A percentile compares a stretch with the other conserved stretches of the same genome.
These are phyloP conservation scores for Filobasidium floriforme DNA, from an alignment of 768 basidiomycete genomes.

Conservation along the genomic window DNA sequence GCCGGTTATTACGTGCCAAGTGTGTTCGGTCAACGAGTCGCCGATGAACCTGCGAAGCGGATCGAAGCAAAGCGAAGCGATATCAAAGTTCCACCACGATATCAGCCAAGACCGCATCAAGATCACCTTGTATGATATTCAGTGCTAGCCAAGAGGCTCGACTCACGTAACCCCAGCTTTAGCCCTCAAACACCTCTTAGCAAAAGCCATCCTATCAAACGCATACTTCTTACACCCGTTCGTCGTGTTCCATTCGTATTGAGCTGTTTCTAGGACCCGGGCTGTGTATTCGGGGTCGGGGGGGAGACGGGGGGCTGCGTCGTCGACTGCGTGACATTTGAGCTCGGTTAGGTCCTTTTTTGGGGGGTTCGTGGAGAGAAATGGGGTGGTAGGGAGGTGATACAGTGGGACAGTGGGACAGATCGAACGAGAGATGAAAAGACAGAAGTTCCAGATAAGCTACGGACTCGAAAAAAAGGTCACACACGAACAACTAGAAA, in stretches of 20 bases:
- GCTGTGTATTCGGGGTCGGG: slow-evolving; percentile 7
- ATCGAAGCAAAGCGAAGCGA: too few relatives aligned
- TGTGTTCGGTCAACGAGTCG: slow-evolving; percentile 16
- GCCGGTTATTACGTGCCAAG: not conserved
- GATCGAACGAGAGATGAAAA: too few relatives aligned
- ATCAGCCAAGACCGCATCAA: too few relatives aligned
- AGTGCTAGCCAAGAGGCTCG: too few relatives aligned
- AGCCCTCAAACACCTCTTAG: slow-evolving; percentile 5
- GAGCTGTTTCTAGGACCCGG: slow-evolving; percentile 4
- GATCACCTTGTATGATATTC: too few relatives aligned
- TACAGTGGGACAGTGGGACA: too few relatives aligned
- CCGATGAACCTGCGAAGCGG: not conserved
- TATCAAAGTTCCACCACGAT: too few relatives aligned
- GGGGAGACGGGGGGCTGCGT: not conserved
- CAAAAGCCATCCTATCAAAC: slow-evolving; percentile 3
- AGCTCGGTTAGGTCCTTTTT: slow-evolving; percentile 5
- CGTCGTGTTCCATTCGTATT: slow-evolving; percentile 11
- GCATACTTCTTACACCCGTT: not conserved
- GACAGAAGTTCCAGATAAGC: too few relatives aligned
- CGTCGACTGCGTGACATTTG: slow-evolving; percentile 9
- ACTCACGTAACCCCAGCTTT: slow-evolving; percentile 14
- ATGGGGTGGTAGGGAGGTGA: too few relatives aligned
- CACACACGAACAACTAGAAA: too few relatives aligned
- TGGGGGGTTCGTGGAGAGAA: too few relatives aligned
- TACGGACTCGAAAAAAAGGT: too few relatives aligned